phyloP scores from a whole-genome alignment of 352 stramenopile species.

The Globisporangium paddicum region DNA sequence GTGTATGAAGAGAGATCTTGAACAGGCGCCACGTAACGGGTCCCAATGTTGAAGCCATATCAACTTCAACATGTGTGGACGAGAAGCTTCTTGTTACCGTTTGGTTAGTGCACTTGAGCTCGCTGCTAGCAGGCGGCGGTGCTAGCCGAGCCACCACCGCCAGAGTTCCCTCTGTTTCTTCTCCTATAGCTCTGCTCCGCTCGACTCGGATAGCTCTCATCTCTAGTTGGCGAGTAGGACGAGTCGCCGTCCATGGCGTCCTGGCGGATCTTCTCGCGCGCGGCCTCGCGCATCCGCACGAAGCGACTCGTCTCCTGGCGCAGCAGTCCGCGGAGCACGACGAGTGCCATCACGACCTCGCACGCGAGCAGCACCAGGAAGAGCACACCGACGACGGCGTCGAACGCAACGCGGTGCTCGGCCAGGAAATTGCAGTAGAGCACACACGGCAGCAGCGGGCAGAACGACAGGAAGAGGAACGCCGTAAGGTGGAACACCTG shows the following conservation, averaged over 20 bases:
- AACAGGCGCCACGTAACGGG: not conserved
- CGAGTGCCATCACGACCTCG: slow-evolving; percentile 29
- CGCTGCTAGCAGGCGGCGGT: not conserved
- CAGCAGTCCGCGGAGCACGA: slow-evolving; percentile 50
- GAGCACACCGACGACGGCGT: slow-evolving; percentile 28
- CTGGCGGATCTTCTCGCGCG: slow-evolving; percentile 12
- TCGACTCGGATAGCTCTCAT: not conserved
- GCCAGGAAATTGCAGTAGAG: slow-evolving; percentile 51
- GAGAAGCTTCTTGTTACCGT: not conserved
- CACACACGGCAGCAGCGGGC: slow-evolving; percentile 47
- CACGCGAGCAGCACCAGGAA: slow-evolving; percentile 34
- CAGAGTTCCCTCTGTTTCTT: not conserved
- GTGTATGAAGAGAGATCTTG: not conserved
- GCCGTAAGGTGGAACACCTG: slow-evolving; percentile 64
- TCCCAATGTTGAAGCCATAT: not conserved
- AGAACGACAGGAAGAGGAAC: slow-evolving; percentile 66
- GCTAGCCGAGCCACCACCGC: not conserved
- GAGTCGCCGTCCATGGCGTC: not conserved
- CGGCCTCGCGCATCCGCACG: slow-evolving; percentile 39
- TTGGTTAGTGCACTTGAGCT: not conserved
- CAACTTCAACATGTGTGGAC: not conserved
- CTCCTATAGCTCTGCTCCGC: not conserved
- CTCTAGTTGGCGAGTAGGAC: not conserved
- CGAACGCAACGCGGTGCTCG: slow-evolving; percentile 46
- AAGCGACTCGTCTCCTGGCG: slow-evolving; percentile 56